Evolutionary conservation across 257 asterid species (phyloP), one percentile per base, ranked within the genome.

Genomic region (Prunella vulgaris): DNA sequence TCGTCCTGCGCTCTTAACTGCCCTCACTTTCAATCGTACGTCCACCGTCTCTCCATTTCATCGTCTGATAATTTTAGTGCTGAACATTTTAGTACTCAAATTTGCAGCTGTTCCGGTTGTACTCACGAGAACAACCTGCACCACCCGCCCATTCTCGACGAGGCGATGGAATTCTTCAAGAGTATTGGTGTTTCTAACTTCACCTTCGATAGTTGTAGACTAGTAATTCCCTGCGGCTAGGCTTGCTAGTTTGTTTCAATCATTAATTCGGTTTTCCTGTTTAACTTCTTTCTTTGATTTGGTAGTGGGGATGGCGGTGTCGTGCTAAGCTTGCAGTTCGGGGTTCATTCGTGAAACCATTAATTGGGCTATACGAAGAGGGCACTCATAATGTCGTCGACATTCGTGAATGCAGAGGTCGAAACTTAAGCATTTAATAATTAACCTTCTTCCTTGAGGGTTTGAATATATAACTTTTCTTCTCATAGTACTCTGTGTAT

Each of bases 271-370:
- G 69, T 27, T 44, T 74, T 74, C 27, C 17, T 38, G 64, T 69
- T 69, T 57, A 18, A 10, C 3, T 48, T 0, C 2, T 33, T 38
- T 37, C 32, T 60, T 21, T 60, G 20, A 70, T 40, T 69, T 63
- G 72, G 38, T 77, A 93, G 98, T 88, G 96, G 95, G 98, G 92
- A 56, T 93, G 98, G 98, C 85, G 98, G 78, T 93, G 98, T 71
- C 90, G 98, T 0, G 97, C 98, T 5, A 93, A 93, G 85, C 95
- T 93, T 30, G 97, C 95, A 2, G 85, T 90, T 73, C 95, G 97
- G 5, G 97, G 98, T 51, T 77, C 90, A 20, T 78, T 86, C 22
- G 64, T 44, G 76, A 64, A 80, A 56, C 97, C 98, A n/a, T 75
- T 90, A 61, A 85, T 90, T 76, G 98, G 98, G 72, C 92, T 93